Conservation (phyloP, 202 grass and related monocot species). For the Elaeis oleifera region DNA sequence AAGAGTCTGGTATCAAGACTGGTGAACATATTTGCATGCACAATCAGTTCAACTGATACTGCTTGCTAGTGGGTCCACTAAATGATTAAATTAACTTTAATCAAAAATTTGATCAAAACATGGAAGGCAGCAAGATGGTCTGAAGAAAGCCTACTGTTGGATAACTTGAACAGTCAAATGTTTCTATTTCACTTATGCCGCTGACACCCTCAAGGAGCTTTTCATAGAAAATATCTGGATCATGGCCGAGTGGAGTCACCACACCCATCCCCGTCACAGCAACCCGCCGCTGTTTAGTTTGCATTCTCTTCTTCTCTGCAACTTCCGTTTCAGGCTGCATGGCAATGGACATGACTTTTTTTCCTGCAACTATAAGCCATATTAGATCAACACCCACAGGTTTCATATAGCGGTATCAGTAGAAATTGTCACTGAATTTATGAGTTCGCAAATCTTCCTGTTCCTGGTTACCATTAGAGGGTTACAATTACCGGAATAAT, state of each 20-base stretch:
- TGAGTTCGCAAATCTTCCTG: too few relatives aligned
- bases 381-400: background rate
- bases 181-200: conserved; percentile 88
- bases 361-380: conserved; percentile 36
- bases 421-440: too few relatives aligned
- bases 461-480: too few relatives aligned
- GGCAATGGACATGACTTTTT: conserved; percentile 69
- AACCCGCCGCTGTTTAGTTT: conserved; percentile 78
- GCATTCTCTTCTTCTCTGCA: conserved; percentile 52
- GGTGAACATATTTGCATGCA: too few relatives aligned
- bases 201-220: conserved; percentile 81
- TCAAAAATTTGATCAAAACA: conserved; percentile 1
- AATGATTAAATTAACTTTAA: too few relatives aligned
- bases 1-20: conserved; percentile 12
- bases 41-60: too few relatives aligned
- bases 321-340: conserved; percentile 60
- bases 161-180: conserved; percentile 86
- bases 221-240: conserved; percentile 86
- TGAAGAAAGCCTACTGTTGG: conserved; percentile 55
- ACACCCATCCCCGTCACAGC: conserved; percentile 95
- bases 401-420: too few relatives aligned
- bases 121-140: background rate
- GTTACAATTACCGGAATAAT: too few relatives aligned
- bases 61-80: too few relatives aligned
- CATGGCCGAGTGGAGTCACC: conserved; percentile 92